Conservation (phyloP, 2,329 filamentous ascomycete genomes). For the Byssothecium circinans region DNA sequence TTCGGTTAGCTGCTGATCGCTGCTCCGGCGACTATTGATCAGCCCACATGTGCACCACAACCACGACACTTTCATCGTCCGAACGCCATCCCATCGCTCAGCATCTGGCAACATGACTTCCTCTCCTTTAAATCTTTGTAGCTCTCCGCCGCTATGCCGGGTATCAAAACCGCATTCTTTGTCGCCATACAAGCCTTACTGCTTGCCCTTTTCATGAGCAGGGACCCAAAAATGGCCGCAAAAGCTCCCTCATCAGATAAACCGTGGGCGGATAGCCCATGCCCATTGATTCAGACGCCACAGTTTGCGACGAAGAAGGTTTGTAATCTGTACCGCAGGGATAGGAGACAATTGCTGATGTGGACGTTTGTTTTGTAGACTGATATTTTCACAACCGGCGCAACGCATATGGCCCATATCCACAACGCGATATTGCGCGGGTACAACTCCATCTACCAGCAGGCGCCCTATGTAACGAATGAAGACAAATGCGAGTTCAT, state of each 20-base stretch:
- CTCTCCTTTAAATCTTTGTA: neutral
- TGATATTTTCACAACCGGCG: conserved; percentile 39
- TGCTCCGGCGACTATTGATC: neutral
- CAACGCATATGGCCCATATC: conserved; percentile 43
- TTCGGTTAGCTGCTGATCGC: neutral
- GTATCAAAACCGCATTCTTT: conserved; percentile 8
- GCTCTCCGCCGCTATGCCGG: conserved; percentile 2
- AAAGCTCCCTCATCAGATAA: conserved; percentile 10
- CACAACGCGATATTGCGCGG: conserved; percentile 47
- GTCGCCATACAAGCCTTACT: conserved; percentile 12
- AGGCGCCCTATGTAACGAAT: conserved; percentile 36
- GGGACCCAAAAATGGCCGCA: conserved; percentile 13
- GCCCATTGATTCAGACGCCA: conserved; percentile 30
- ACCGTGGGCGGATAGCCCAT: conserved; percentile 37
- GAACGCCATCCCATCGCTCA: neutral
- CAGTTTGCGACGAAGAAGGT: conserved; percentile 36
- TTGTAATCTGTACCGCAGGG: neutral
- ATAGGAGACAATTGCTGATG: neutral
- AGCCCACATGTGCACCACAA: conserved; percentile 4
- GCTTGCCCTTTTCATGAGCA: conserved; percentile 10
- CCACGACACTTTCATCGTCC: neutral
- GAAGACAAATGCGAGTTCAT: conserved; percentile 40
- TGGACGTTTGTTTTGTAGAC: conserved; percentile 15
- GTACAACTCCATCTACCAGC: conserved; percentile 46
- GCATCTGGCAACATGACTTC: neutral